phyloP scores from a whole-genome alignment of 108 stramenopile species.

The Hondaea fermentalgiana region DNA sequence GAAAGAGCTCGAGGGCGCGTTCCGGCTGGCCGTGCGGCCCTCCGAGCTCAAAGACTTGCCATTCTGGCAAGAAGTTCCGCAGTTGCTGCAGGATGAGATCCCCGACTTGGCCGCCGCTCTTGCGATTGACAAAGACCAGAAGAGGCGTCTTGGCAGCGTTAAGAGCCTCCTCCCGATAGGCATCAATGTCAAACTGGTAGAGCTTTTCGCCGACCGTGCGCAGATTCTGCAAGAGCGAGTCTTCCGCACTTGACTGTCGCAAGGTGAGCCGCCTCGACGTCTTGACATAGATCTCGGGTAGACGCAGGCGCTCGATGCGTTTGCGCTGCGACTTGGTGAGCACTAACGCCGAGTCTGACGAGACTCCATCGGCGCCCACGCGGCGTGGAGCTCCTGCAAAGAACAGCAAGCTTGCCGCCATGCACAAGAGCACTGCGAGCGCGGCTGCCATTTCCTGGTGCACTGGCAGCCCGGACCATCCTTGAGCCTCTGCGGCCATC shows the following conservation, averaged over 20 bases:
- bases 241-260: background rate
- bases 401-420: background rate
- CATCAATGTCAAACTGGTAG: background rate
- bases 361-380: background rate
- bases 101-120: slow-evolving; percentile 72
- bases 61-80: slow-evolving; percentile 65
- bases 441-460: background rate
- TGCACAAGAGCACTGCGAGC: background rate
- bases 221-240: background rate
- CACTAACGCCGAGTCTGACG: background rate
- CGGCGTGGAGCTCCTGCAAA: background rate
- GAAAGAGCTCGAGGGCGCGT: slow-evolving; percentile 62
- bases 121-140: slow-evolving; percentile 74
- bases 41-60: slow-evolving; percentile 77
- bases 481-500: background rate
- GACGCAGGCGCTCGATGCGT: background rate
- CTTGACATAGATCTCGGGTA: background rate
- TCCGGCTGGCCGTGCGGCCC: slow-evolving; percentile 60
- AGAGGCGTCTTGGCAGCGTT: slow-evolving; percentile 52
- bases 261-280: background rate
- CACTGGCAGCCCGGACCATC: background rate
- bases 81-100: slow-evolving; percentile 67
- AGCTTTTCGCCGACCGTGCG: background rate
- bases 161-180: background rate
- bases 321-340: background rate